A percentile compares a stretch with the other conserved stretches of the same genome.
Conservation (phyloP, 2,329 filamentous ascomycete species). For the Microdochium trichocladiopsis region DNA sequence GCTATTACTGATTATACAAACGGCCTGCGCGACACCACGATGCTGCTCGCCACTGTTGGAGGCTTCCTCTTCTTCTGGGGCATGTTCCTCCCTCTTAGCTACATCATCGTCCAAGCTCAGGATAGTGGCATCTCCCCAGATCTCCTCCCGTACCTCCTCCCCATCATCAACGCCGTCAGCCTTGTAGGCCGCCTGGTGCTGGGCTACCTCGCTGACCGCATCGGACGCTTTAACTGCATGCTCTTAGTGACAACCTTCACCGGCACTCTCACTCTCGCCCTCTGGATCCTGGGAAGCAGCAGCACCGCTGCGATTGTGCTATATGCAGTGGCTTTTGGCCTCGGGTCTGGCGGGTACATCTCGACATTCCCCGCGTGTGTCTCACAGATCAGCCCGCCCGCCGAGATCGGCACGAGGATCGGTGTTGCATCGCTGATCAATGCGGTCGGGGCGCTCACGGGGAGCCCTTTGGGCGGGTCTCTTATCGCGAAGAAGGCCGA, state of each 20-base stretch:
- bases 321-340: slow-evolving; percentile 57
- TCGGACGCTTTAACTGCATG: slow-evolving; percentile 31
- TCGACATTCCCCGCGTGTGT: slow-evolving; percentile 55
- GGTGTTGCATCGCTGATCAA: slow-evolving; percentile 57
- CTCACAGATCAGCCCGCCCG: slow-evolving; percentile 63
- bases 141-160: slow-evolving; percentile 38
- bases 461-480: slow-evolving; percentile 36
- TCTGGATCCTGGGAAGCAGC: slow-evolving; percentile 31
- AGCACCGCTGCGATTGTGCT: slow-evolving; percentile 48
- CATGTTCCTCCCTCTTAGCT: slow-evolving; percentile 48
- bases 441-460: slow-evolving; percentile 58
- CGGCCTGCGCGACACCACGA: slow-evolving; percentile 38
- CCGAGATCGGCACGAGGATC: slow-evolving; percentile 61
- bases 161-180: slow-evolving; percentile 55
- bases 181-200: slow-evolving; percentile 54
- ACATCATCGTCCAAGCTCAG: slow-evolving; percentile 40
- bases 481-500: slow-evolving; percentile 56
- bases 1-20: slow-evolving; percentile 41
- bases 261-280: slow-evolving; percentile 25
- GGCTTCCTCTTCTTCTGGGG: slow-evolving; percentile 50
- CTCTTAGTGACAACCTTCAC: slow-evolving; percentile 39
- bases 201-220: slow-evolving; percentile 34
- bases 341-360: slow-evolving; percentile 57
- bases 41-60: slow-evolving; percentile 33
- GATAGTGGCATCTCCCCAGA: slow-evolving; percentile 30